phyloP scores from a whole-genome alignment of 192 early-diverging fungal species.

The Paraglomus occultum region DNA sequence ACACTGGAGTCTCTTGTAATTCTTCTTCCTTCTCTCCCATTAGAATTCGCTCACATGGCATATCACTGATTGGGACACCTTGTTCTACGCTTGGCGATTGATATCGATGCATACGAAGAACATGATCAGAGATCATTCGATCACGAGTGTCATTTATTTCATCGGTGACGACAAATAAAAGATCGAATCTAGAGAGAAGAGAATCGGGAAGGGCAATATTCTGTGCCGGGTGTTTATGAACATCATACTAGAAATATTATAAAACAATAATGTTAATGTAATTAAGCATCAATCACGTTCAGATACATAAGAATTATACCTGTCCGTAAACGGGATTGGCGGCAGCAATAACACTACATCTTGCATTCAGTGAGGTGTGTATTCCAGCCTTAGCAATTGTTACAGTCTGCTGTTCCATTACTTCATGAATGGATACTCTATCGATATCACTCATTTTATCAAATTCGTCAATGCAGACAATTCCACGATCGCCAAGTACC shows the following conservation, averaged over 20 bases:
- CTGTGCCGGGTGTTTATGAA: slow-evolving; percentile 80
- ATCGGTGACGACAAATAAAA: slow-evolving; percentile 95
- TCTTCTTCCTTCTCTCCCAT: slow-evolving; percentile 53
- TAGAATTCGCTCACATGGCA: slow-evolving; percentile 39
- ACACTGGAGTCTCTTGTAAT: slow-evolving; percentile 65
- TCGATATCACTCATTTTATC: slow-evolving; percentile 99
- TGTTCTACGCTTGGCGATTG: slow-evolving; percentile 80
- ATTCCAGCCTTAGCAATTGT: slow-evolving; percentile 99
- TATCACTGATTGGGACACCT: slow-evolving; percentile 62
- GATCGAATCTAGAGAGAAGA: slow-evolving; percentile 94
- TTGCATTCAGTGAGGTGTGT: slow-evolving; percentile 94
- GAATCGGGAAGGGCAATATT: slow-evolving; percentile 98
- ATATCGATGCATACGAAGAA: slow-evolving; percentile 93
- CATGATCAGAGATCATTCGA: slow-evolving; percentile 86
- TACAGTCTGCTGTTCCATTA: slow-evolving; percentile 99
- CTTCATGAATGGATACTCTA: slow-evolving; percentile 99
- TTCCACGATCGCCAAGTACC: slow-evolving; percentile 91
- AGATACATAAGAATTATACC: neutral
- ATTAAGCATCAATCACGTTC: no score
- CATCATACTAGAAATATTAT: slow-evolving; percentile 68
- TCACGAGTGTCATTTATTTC: slow-evolving; percentile 84
- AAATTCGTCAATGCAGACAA: slow-evolving; percentile 99
- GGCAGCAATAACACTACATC: slow-evolving; percentile 95
- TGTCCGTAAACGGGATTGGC: slow-evolving; percentile 93
- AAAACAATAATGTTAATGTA: slow-evolving; percentile 1